Base-by-base conservation (phyloP, 2,329 filamentous ascomycete genomes). In the Botrytis sinoallii region DNA sequence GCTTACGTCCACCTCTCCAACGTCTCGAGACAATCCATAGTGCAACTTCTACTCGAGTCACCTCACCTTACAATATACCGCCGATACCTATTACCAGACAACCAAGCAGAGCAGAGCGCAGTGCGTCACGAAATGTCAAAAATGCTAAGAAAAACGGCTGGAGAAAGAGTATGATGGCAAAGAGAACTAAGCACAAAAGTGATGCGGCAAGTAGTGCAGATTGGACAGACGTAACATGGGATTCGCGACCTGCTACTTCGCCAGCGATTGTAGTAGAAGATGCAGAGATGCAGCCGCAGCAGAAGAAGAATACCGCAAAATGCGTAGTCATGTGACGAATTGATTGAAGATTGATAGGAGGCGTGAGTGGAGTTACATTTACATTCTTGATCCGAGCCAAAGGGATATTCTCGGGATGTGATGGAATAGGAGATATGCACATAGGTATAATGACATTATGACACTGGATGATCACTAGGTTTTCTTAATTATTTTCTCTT, bases 71-170 rank as follows among this genome's bases (percentile, higher is more conserved):
- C 48, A 69, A 69, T 22, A 25, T 69, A 42, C 74, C 61, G 73
- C 74, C 61, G 71, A 73, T 74, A 60, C 59, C 76, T 44, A 63
- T 79, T 7, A 46, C 25, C 22, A 76, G 80, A 79, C 76, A 83
- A 52, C 82, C 84, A 55, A 90, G 88, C 77, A 85, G 89, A 59
- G 88, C 88, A 2, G 87, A 88, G 78, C 84, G 88, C 42, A 89
- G 88, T 73, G 89, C 89, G 9, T 85, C 88, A 16, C 90, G 88
- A 81, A 91, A 91, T 76, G 88, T 91, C 42, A 84, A 86, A 29
- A 88, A 90, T 75, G 89, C 89, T 1, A 88, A 86, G 82, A 85
- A 84, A 77, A 85, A 84, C 46, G 88, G 89, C 0, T 91, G 89
- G 88, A 77, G 79, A 73, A 75, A 77, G n/a, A 79, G 77, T 75